These are phyloP conservation scores for Crucibulum laeve DNA, from an alignment of 768 basidiomycete species.

Conservation along the genomic window DNA sequence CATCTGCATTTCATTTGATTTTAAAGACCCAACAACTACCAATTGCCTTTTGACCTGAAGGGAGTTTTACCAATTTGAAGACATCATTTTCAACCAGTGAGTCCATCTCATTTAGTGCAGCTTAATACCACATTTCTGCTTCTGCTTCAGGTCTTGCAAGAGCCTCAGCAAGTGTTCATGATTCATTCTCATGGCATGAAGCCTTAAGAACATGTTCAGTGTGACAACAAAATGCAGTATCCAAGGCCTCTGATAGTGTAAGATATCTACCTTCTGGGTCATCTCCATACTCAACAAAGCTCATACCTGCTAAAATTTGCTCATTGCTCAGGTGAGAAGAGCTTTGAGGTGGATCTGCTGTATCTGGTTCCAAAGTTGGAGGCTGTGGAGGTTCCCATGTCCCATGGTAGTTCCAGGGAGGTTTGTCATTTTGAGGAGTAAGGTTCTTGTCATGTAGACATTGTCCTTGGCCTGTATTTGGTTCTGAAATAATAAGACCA, in stretches of 20 bases:
- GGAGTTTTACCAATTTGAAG: background rate
- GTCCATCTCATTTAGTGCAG: conserved; percentile 1
- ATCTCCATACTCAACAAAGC: background rate
- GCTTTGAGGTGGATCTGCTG: background rate
- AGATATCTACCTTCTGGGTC: background rate
- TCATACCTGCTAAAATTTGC: background rate
- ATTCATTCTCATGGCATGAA: background rate
- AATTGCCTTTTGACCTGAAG: background rate
- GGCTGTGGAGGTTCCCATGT: background rate
- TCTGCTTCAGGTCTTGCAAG: background rate
- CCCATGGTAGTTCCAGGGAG: background rate
- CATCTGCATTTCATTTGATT: conserved; percentile 1
- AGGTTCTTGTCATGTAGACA: background rate
- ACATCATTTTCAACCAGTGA: background rate
- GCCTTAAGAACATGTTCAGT: background rate
- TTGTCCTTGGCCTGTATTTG: background rate
- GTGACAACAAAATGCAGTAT: background rate
- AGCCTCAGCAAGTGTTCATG: background rate
- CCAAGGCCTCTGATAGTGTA: background rate
- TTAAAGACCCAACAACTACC: conserved; percentile 1
- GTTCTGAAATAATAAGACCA: background rate
- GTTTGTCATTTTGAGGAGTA: background rate
- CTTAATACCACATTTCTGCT: background rate
- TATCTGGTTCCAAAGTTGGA: background rate
- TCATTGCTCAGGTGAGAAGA: background rate